Evolutionary conservation across 768 basidiomycete species (phyloP).

Genomic region (Mycena floridula): DNA sequence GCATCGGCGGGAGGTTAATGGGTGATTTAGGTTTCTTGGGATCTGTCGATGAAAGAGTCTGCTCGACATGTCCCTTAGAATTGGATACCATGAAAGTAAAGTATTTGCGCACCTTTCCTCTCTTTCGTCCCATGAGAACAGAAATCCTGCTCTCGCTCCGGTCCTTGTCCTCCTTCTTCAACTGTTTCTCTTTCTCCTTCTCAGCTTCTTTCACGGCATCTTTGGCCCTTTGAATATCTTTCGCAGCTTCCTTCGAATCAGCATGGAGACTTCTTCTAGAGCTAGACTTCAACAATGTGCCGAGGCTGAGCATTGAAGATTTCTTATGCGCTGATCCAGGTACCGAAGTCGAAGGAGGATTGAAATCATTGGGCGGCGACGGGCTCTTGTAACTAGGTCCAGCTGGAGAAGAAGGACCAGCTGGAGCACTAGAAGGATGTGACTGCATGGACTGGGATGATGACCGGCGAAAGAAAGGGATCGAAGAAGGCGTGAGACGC

Average conservation of each 20-base stretch:
- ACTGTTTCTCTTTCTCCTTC: constrained; percentile 49
- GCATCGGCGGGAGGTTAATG: constrained; percentile 81
- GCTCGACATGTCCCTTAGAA: constrained; percentile 7
- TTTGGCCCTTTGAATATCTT: constrained; percentile 34
- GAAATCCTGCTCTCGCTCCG: constrained; percentile 89
- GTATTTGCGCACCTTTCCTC: constrained; percentile 70
- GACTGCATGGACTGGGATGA: constrained; percentile 84
- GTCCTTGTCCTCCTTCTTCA: constrained; percentile 77
- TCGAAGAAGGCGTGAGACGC: constrained; percentile 86
- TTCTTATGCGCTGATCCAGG: constrained; percentile 68
- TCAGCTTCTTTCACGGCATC: constrained; percentile 41
- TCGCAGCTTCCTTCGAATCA: constrained; percentile 52
- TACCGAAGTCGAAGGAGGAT: constrained; percentile 45
- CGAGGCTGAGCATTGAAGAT: constrained; percentile 75
- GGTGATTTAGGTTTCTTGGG: constrained; percentile 67
- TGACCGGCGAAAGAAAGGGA: constrained; percentile 90
- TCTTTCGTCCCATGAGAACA: constrained; percentile 78
- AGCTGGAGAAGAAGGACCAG: constrained; percentile 49
- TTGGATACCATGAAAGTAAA: too few relatives aligned
- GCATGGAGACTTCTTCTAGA: constrained; percentile 77
- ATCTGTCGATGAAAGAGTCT: constrained; percentile 84
- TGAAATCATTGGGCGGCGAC: constrained; percentile 51
- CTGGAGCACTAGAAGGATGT: constrained; percentile 39
- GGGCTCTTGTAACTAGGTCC: constrained; percentile 35
- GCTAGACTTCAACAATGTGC: constrained; percentile 80